Evolutionary conservation across 2,329 filamentous ascomycete species (phyloP), one percentile per base, ranked within the genome.

Genomic region (Aureobasidium zeae): DNA sequence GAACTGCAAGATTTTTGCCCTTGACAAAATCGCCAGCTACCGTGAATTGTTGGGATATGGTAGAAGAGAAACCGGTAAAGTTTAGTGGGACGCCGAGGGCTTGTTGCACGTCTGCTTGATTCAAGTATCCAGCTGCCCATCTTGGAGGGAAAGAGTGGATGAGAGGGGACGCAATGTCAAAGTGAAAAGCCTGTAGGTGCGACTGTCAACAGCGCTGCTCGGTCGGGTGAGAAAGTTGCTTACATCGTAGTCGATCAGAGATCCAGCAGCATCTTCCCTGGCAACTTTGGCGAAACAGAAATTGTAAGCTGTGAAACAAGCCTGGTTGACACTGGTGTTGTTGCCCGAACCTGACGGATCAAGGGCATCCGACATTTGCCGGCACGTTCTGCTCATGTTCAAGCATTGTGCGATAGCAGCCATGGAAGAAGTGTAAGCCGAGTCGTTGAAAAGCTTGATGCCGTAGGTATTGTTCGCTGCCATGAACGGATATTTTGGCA

Each of bases 1-100:
- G 49, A 30, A 65, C 63, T 2, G 58, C 50, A 15, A 68, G 47
- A 31, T 63, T 59, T 1, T 57, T 58, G 13, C 56, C 62, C 15
- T 66, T 59, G 43, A 62, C 55, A 19, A 63, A 54, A 48, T 73
- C 70, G 13, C 70, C 70, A 67, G 49, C 50, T 46, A 8, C 47
- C 22, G 33, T 56, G 54, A 8, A 50, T 47, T 17, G 39, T 5
- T 7, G 73, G 72, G 1, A 78, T 70, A 44, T 21, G 5, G 49
- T 47, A 4, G 38, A 39, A 6, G 51, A 52, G 24, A 19, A 36
- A 47, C 51, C 53, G 2, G 53, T 48, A 24, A 54, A 52, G 37
- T 57, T 58, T 13, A 58, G 53, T 0, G 74, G 73, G 0, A 76
- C 71, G 3, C 77, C 78, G 1, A 82, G 67, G 0, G 72, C 73